Conservation (phyloP, 1,284 basidiomycete genomes). For the Phaffia rhodozyma region DNA sequence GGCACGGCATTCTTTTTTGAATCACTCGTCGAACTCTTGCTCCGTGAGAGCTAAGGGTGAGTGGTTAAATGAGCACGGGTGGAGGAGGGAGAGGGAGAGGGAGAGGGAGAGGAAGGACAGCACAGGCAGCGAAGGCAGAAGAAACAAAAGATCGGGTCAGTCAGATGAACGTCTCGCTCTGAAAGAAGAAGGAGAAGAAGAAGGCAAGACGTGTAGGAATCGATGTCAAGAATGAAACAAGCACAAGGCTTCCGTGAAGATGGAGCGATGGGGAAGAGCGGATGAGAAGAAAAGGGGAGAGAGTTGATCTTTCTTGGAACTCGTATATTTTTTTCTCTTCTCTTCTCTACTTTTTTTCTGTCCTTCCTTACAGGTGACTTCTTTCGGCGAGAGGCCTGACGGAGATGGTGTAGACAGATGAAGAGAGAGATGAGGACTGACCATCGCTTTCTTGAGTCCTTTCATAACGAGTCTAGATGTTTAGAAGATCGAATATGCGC, state of each 20-base stretch:
- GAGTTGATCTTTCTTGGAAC: no score
- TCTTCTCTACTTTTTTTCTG: no score
- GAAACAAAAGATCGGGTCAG: not conserved
- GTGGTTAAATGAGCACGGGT: not conserved
- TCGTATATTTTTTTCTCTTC: no score
- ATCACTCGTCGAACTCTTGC: conserved; percentile 21
- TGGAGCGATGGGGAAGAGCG: no score
- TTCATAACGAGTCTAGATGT: conserved; percentile 48
- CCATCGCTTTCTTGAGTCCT: conserved; percentile 76
- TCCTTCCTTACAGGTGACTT: no score
- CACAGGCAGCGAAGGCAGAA: not conserved
- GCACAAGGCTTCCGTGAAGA: no score
- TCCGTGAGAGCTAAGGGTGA: conserved; percentile 24
- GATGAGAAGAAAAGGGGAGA: no score
- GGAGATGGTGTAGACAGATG: conserved; percentile 18
- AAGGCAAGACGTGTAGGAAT: no score
- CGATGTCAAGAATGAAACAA: no score
- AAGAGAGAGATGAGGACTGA: conserved; percentile 32
- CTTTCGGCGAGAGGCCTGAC: no score
- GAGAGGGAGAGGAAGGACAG: conserved; percentile 11
- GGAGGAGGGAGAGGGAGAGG: conserved; percentile 20
- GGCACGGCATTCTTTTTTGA: conserved; percentile 19
- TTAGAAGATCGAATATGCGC: no score
- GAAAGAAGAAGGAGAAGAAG: not conserved
- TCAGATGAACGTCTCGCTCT: not conserved